Evolutionary conservation across 257 asterid genomes (phyloP), one percentile per base, ranked within the genome.

Genomic region (Leonotis leonurus): DNA sequence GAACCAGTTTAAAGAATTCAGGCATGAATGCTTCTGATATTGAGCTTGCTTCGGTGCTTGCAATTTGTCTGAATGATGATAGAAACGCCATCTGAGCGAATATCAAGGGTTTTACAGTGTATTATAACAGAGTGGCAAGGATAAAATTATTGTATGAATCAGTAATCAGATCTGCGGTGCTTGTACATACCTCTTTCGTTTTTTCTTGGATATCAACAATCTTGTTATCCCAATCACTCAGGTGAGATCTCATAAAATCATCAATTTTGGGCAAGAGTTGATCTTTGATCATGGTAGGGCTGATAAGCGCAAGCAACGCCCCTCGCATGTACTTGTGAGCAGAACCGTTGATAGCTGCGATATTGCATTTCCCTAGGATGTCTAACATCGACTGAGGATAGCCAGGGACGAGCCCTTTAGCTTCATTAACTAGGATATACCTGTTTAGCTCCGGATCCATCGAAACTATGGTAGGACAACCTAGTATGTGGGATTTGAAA

Each of bases 371-470:
- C 10, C 99, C 99, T 50, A 92, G 67, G 36, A 92, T 81, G 70
- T 89, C 95, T 13, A 86, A 14, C 79, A 82, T 73, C 3, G 98
- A 86, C 51, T 84, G 90, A 0, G 98, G 97, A 71, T 91, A 91
- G 22, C 98, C 97, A 25, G 97, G 97, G 18, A 88, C 83, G 39
- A 91, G 82, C 48, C 98, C 98, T 69, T 84, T 83, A 55, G 95
- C 86, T 68, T 88, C 98, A 54, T 84, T 88, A 72, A 74, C 64
- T 7, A 92, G 69, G 41, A 92, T 86, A 49, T 88, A 88, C 74
- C 85, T 77, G 75, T 92, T 92, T 40, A 92, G 64, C 59, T 81
- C 93, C 49, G 94, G 83, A 80, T 88, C 98, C 98, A 88, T 84
- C 8, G 95, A 88, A 37, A 91, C 82, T 37, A 91, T 73, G n/a